Evolutionary conservation across 495 filamentous ascomycete species (phyloP).

Genomic region (Hypoxylon crocopeplum): DNA sequence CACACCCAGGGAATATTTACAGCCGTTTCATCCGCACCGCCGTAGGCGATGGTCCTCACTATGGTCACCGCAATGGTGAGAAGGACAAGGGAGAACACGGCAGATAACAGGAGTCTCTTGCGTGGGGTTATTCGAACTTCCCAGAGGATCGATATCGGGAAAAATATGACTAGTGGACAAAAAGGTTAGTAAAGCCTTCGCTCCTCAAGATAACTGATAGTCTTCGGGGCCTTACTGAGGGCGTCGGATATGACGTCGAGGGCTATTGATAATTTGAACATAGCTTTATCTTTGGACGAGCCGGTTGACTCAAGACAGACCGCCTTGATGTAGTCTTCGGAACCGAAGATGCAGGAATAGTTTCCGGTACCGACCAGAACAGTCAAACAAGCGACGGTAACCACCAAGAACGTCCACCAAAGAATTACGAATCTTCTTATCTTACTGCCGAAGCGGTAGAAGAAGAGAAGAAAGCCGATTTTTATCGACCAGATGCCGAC

Average conservation of each 20-base stretch:
- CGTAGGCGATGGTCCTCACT: too few relatives aligned
- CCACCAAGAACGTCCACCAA: not conserved
- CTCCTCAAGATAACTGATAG: too few relatives aligned
- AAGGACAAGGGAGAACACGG: not conserved
- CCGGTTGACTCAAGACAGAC: not conserved
- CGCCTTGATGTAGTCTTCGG: too few relatives aligned
- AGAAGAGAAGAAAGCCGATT: not conserved
- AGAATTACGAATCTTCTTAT: not conserved
- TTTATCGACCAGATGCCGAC: not conserved
- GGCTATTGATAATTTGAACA: not conserved
- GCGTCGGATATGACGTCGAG: not conserved
- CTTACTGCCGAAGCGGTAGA: not conserved
- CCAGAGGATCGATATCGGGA: not conserved
- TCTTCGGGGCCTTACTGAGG: not conserved
- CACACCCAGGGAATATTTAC: slow-evolving; percentile 12
- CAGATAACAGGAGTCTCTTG: not conserved
- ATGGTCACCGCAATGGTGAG: not conserved
- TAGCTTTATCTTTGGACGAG: not conserved
- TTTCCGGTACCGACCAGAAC: not conserved
- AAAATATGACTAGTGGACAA: not conserved
- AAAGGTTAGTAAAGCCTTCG: too few relatives aligned
- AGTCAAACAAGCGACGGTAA: not conserved
- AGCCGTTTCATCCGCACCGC: too few relatives aligned
- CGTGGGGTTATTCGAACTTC: not conserved
- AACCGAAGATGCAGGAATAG: too few relatives aligned